A percentile compares a stretch with the other conserved stretches of the same genome.
phyloP scores from a whole-genome alignment of 2,329 filamentous ascomycete species.

The Colletotrichum musae region DNA sequence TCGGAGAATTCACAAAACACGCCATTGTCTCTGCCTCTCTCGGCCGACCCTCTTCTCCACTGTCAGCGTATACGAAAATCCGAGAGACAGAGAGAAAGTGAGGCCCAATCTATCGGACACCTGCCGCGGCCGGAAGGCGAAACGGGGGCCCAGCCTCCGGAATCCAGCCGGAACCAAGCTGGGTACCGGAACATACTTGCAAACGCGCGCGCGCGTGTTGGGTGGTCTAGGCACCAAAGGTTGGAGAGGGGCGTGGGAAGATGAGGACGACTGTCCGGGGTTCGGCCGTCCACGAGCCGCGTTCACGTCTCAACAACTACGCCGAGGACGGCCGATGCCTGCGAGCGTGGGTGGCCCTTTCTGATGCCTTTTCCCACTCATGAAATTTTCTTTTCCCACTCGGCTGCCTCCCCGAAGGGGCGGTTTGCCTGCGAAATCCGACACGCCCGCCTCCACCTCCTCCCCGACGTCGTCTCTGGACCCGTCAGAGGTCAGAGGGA shows the following conservation, averaged over 20 bases:
- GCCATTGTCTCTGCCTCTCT: no score
- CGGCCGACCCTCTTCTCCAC: neutral
- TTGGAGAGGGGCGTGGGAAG: no score
- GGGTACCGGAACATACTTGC: no score
- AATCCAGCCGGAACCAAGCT: neutral
- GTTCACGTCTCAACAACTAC: slow-evolving; percentile 17
- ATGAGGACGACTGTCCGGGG: neutral
- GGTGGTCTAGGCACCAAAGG: no score
- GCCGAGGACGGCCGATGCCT: slow-evolving; percentile 22
- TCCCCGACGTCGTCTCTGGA: no score
- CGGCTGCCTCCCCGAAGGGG: neutral
- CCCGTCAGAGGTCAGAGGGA: no score
- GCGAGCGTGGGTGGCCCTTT: neutral
- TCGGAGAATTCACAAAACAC: neutral
- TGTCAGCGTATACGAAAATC: neutral
- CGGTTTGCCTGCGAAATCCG: neutral
- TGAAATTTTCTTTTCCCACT: neutral
- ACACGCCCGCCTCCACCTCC: neutral
- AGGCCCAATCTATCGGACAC: slow-evolving; percentile 34
- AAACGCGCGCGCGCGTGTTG: neutral
- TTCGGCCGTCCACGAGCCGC: slow-evolving; percentile 13
- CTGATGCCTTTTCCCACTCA: neutral
- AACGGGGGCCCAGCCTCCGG: slow-evolving; percentile 17
- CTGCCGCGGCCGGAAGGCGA: slow-evolving; percentile 21
- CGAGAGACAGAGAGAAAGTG: neutral